A percentile compares a stretch with the other conserved stretches of the same genome.
phyloP scores from a whole-genome alignment of 495 filamentous ascomycete genomes.

The Amphirosellinia nigrospora region DNA sequence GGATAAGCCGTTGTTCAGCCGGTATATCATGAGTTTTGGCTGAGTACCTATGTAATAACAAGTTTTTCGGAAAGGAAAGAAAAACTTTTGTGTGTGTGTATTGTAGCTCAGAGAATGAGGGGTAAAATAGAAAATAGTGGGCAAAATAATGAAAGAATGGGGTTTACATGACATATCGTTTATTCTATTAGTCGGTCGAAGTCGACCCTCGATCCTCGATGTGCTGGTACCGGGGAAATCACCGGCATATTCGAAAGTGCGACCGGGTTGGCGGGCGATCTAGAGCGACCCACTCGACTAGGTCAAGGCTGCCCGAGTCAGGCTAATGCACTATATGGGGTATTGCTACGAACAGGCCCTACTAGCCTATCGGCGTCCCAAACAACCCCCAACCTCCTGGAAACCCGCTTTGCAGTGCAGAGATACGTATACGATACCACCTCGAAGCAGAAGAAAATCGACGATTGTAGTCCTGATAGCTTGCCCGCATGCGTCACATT shows the following conservation, averaged over 20 bases:
- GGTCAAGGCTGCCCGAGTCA: not conserved
- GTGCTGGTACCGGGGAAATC: slow-evolving; percentile 13
- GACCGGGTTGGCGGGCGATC: slow-evolving; percentile 13
- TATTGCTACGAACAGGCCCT: not conserved
- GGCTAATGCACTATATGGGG: slow-evolving; percentile 8
- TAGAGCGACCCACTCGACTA: not conserved
- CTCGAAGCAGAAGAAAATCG: not conserved
- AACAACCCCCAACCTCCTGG: no score
- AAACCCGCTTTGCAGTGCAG: not conserved
- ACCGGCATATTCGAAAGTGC: slow-evolving; percentile 1
- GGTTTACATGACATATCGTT: not conserved
- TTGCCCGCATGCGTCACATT: not conserved
- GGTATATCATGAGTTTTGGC: not conserved
- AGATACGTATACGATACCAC: no score
- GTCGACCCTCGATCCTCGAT: slow-evolving; percentile 7
- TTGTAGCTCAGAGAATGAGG: not conserved
- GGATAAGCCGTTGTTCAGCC: no score
- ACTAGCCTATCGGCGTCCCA: slow-evolving; percentile 11
- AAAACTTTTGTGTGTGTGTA: no score
- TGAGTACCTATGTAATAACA: not conserved
- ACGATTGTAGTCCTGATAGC: slow-evolving; percentile 5
- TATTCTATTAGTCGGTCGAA: not conserved
- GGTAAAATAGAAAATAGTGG: no score
- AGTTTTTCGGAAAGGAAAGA: no score
- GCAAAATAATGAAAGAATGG: not conserved